phyloP scores from a whole-genome alignment of 495 filamentous ascomycete species.

The Lophium mytilinum region DNA sequence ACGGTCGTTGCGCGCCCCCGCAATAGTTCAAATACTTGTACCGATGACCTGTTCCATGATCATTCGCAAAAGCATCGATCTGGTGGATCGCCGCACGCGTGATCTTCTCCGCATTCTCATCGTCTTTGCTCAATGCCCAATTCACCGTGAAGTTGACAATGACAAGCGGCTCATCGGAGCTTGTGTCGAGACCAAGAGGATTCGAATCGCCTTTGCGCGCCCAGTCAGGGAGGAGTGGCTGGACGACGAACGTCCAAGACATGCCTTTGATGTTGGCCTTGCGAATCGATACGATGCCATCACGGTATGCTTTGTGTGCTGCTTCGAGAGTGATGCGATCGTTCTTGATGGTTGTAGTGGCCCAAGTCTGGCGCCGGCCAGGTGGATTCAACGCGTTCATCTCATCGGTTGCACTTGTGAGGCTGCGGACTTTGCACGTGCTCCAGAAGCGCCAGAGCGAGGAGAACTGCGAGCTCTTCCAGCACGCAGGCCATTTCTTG shows the following conservation, averaged over 20 bases:
- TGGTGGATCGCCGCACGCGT: slow-evolving; percentile 25
- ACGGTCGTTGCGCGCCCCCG: slow-evolving; percentile 1
- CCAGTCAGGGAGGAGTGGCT: not conserved
- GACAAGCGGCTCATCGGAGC: slow-evolving; percentile 11
- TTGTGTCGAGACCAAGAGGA: slow-evolving; percentile 22
- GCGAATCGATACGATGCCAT: not conserved
- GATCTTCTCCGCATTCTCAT: slow-evolving; percentile 27
- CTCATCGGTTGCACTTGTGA: slow-evolving; percentile 30
- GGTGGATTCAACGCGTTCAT: slow-evolving; percentile 24
- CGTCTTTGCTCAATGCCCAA: slow-evolving; percentile 30
- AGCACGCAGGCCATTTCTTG: not conserved
- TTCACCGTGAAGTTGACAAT: slow-evolving; percentile 26
- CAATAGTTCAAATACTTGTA: slow-evolving; percentile 14
- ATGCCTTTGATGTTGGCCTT: not conserved
- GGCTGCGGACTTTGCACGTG: slow-evolving; percentile 28
- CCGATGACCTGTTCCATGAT: not conserved
- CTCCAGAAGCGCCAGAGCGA: slow-evolving; percentile 31
- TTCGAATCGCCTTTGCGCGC: slow-evolving; percentile 17
- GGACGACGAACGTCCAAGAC: slow-evolving; percentile 6
- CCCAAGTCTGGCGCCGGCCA: slow-evolving; percentile 27
- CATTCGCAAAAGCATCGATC: not conserved
- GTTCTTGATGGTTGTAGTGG: slow-evolving; percentile 32
- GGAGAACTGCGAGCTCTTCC: slow-evolving; percentile 21
- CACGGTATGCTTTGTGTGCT: slow-evolving; percentile 21
- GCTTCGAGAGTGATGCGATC: slow-evolving; percentile 26